Conservation (phyloP, 2,329 filamentous ascomycete genomes). For the Ceratocystis cubensis region DNA sequence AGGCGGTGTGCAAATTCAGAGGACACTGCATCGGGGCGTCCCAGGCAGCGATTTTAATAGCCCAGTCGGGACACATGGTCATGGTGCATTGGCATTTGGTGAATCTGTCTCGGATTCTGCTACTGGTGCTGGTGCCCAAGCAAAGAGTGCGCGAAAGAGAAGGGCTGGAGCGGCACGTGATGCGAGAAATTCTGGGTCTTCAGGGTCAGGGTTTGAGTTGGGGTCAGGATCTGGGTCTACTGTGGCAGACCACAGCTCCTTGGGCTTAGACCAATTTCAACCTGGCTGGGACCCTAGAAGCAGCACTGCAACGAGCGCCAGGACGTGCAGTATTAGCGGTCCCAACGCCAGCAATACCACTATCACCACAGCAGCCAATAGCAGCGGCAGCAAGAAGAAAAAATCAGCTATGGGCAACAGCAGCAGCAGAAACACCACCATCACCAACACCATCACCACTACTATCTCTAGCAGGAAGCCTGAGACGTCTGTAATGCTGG, state of each 20-base stretch:
- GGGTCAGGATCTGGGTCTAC: conserved; percentile 7
- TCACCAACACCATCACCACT: too few relatives aligned
- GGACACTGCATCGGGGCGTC: neutral
- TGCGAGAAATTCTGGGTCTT: conserved; percentile 3
- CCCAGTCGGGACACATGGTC: neutral
- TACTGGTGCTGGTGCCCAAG: neutral
- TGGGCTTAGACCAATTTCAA: conserved; percentile 7
- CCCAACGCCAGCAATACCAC: neutral
- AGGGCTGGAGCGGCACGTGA: conserved; percentile 20
- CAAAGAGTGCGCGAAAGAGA: conserved; percentile 14
- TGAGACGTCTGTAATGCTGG: conserved; percentile 1
- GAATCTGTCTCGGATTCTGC: conserved; percentile 1
- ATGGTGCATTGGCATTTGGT: neutral
- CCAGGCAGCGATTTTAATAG: neutral
- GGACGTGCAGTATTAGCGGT: neutral
- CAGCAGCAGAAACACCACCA: neutral
- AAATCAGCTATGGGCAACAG: neutral
- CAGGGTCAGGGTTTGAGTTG: neutral
- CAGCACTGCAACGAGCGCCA: conserved; percentile 1
- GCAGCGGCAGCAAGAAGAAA: neutral
- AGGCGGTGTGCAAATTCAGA: neutral
- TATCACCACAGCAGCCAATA: neutral
- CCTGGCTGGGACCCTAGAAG: neutral
- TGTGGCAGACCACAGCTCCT: conserved; percentile 6
- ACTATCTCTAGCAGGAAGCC: neutral